Evolutionary conservation across 2,329 filamentous ascomycete species (phyloP).

Genomic region (Dothiorella sarmentorum): DNA sequence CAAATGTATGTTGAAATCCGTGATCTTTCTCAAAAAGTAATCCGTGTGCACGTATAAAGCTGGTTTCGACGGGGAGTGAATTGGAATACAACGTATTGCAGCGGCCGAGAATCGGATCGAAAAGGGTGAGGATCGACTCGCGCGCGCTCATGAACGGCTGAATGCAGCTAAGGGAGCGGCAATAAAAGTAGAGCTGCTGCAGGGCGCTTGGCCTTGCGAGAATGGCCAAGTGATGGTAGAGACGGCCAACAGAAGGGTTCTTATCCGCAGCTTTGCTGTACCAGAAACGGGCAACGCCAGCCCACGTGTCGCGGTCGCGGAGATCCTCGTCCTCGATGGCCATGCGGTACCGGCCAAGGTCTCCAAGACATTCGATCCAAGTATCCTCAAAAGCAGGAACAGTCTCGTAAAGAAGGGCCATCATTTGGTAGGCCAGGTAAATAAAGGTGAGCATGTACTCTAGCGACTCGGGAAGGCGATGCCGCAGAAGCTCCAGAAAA

Average conservation of each 20-base stretch:
- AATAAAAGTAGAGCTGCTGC: conserved; percentile 70
- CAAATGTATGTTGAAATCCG: conserved; percentile 36
- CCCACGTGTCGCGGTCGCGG: conserved; percentile 75
- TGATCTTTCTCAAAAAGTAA: conserved; percentile 57
- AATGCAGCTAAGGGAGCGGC: conserved; percentile 65
- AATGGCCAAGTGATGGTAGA: conserved; percentile 88
- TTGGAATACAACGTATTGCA: conserved; percentile 29
- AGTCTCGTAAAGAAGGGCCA: conserved; percentile 81
- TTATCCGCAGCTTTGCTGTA: conserved; percentile 78
- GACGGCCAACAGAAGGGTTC: conserved; percentile 68
- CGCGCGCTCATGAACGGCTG: conserved; percentile 65
- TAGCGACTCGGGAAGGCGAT: conserved; percentile 69
- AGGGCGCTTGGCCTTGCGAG: conserved; percentile 66
- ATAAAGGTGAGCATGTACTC: conserved; percentile 93
- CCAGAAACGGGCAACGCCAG: conserved; percentile 75
- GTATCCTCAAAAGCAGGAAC: conserved; percentile 79
- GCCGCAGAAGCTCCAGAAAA: conserved; percentile 66
- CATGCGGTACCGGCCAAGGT: conserved; percentile 83
- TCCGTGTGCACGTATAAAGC: conserved; percentile 62
- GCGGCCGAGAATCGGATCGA: conserved; percentile 51
- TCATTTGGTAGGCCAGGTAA: conserved; percentile 84
- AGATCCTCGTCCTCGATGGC: conserved; percentile 83
- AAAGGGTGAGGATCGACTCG: conserved; percentile 67
- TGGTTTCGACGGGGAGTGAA: conserved; percentile 51
- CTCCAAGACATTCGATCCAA: conserved; percentile 91